phyloP scores from a whole-genome alignment of 768 basidiomycete genomes.

The Naganishia onofrii region DNA sequence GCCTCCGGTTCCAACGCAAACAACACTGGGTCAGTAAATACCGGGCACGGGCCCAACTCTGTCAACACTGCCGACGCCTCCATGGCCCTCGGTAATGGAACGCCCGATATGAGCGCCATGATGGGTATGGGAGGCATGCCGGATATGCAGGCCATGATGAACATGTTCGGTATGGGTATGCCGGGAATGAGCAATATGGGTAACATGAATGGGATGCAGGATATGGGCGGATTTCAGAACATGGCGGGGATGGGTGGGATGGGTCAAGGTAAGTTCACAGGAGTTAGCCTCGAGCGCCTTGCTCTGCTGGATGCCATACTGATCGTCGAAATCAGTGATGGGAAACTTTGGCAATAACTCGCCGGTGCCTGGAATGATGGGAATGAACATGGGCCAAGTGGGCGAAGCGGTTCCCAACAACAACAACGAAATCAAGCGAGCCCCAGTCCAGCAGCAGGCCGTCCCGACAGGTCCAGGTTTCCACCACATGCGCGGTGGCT shows the following conservation, averaged over 20 bases:
- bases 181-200: conserved; percentile 26
- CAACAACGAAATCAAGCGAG: neutral
- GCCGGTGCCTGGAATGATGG: conserved; percentile 8
- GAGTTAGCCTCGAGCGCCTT: too few species aligned
- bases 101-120: conserved; percentile 79
- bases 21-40: conserved; percentile 37
- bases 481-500: conserved; percentile 21
- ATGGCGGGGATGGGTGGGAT: conserved; percentile 10
- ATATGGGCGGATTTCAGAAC: conserved; percentile 12
- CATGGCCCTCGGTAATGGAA: conserved; percentile 55
- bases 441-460: conserved; percentile 16
- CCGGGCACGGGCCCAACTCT: conserved; percentile 33
- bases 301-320: neutral
- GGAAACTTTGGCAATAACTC: conserved; percentile 14
- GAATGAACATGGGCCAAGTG: conserved; percentile 7
- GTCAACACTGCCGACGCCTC: neutral
- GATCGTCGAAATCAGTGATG: neutral
- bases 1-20: conserved; percentile 73
- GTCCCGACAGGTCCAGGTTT: conserved; percentile 12
- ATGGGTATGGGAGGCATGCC: conserved; percentile 68
- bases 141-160: conserved; percentile 37
- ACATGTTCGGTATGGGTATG: conserved; percentile 33
- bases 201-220: conserved; percentile 28
- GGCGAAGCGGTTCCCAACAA: neutral
- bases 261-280: neutral